phyloP scores from a whole-genome alignment of 345 rosid species.

The Eucalyptus curtisii region DNA sequence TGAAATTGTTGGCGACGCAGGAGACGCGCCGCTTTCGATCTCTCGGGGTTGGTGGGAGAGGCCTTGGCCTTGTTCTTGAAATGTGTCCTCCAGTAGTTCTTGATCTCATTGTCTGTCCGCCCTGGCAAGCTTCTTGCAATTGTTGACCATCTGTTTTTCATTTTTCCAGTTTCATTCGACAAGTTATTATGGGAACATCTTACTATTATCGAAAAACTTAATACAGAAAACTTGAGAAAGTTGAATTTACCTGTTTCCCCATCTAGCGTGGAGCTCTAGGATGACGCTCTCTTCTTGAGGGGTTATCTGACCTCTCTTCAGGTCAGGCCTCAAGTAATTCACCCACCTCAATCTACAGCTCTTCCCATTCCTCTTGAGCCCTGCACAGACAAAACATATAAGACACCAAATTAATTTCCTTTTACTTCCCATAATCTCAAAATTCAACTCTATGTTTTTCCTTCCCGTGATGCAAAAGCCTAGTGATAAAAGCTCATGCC shows the following conservation, averaged over 20 bases:
- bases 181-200: not conserved
- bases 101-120: constrained; percentile 87
- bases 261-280: constrained; percentile 75
- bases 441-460: not conserved
- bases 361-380: constrained; percentile 84
- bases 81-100: constrained; percentile 94
- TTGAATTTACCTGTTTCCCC: constrained; percentile 74
- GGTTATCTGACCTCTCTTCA: constrained; percentile 86
- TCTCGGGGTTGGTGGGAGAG: constrained; percentile 28
- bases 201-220: not conserved
- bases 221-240: not conserved
- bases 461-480: not conserved
- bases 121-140: constrained; percentile 93
- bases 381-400: constrained; percentile 5
- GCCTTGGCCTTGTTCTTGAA: constrained; percentile 71
- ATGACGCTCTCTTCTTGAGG: constrained; percentile 84
- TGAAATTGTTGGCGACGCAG: constrained; percentile 68
- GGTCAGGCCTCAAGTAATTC: constrained; percentile 87
- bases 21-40: constrained; percentile 34
- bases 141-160: constrained; percentile 66
- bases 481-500: not conserved
- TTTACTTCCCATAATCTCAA: not conserved
- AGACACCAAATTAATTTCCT: not conserved
- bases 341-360: constrained; percentile 96
- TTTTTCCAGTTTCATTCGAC: not conserved